phyloP scores from a whole-genome alignment of 176 grass and related monocot genomes.

The Carex kokanica region DNA sequence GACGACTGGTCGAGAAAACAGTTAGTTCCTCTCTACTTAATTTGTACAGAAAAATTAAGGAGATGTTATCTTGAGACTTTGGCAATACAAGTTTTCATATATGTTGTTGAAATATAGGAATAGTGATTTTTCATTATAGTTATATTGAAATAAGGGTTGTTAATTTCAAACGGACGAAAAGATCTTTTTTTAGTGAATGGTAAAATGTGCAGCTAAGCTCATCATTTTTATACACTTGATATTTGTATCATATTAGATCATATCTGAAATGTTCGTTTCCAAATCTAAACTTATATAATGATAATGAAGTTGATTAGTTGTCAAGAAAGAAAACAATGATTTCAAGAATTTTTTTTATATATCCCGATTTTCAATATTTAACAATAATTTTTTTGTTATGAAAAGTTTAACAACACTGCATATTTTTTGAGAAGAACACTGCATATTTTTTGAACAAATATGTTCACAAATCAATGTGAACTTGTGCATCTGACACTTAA shows the following conservation, averaged over 20 bases:
- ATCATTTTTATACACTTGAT: background rate
- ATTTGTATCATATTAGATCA: background rate
- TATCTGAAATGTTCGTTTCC: background rate
- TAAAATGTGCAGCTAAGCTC: background rate
- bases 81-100: background rate
- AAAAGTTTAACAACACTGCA: no score
- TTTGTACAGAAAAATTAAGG: background rate
- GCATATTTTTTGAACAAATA: no score
- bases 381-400: no score
- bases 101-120: background rate
- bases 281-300: background rate
- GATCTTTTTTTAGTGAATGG: background rate
- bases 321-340: background rate
- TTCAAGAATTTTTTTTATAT: no score
- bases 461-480: no score
- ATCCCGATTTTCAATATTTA: no score
- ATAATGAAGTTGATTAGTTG: background rate
- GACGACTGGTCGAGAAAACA: background rate
- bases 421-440: no score
- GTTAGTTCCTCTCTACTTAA: background rate
- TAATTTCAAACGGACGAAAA: background rate
- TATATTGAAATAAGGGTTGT: background rate
- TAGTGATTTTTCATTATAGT: background rate
- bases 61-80: background rate
- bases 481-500: no score